These are phyloP conservation scores for Trichoderma cornu-damae DNA, from an alignment of 2,329 filamentous ascomycete species.

Conservation along the genomic window DNA sequence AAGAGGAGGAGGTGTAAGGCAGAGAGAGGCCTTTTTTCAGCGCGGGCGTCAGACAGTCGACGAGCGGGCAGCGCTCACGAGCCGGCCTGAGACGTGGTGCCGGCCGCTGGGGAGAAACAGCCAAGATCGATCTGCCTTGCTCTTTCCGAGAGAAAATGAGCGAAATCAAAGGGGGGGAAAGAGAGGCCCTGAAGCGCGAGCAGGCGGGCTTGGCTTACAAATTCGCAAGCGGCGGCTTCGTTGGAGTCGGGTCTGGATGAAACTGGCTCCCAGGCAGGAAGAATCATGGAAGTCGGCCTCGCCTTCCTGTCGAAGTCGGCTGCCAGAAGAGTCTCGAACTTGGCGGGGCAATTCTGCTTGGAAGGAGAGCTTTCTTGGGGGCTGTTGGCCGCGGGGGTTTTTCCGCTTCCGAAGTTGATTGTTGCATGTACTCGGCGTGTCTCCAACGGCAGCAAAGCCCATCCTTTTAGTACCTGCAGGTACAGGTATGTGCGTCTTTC, in stretches of 20 bases:
- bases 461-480: background rate
- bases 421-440: background rate
- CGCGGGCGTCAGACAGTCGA: slow-evolving; percentile 23
- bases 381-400: slow-evolving; percentile 24
- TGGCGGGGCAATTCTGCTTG: slow-evolving; percentile 19
- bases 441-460: background rate
- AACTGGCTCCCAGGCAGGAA: slow-evolving; percentile 18
- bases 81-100: slow-evolving; percentile 13
- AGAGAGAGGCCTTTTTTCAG: slow-evolving; percentile 10
- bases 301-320: slow-evolving; percentile 16
- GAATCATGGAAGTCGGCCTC: slow-evolving; percentile 18
- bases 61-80: slow-evolving; percentile 26
- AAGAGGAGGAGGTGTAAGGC: slow-evolving; percentile 9
- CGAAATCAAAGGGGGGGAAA: background rate
- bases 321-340: slow-evolving; percentile 8
- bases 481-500: too few relatives aligned
- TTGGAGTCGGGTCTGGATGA: slow-evolving; percentile 10
- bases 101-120: background rate
- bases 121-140: background rate
- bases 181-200: background rate
- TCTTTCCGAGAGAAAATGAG: background rate
- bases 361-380: too few relatives aligned
- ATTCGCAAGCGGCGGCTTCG: slow-evolving; percentile 1
- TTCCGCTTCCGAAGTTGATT: slow-evolving; percentile 28
- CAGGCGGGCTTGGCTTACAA: background rate